Conservation (phyloP, 345 rosid genomes). For the Murraya paniculata region DNA sequence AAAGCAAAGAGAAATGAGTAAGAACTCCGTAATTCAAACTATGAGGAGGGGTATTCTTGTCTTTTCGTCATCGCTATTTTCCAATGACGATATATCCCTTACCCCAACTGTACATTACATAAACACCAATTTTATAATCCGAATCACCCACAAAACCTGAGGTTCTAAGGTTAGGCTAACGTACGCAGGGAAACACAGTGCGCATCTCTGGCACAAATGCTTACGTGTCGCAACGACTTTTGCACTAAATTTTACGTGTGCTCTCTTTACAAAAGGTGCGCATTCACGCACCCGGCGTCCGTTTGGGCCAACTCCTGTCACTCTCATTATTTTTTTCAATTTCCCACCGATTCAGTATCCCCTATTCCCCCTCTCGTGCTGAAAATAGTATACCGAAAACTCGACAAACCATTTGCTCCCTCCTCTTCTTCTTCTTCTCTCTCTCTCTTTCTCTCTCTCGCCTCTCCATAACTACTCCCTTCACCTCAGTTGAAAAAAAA, state of each 20-base stretch:
- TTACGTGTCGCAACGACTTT: slow-evolving; percentile 24
- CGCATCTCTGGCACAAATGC: background rate
- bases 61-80: background rate
- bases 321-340: background rate
- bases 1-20: background rate
- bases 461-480: background rate
- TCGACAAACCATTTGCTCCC: background rate
- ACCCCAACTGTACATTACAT: background rate
- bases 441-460: background rate
- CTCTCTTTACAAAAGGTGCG: slow-evolving; percentile 14
- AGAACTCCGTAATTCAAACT: background rate
- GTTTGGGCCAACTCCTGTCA: background rate
- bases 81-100: background rate
- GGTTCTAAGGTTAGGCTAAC: background rate
- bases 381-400: background rate
- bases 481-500: background rate
- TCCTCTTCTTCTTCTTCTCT: background rate
- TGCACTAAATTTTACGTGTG: slow-evolving; percentile 17
- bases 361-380: background rate
- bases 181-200: background rate
- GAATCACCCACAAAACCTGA: slow-evolving; percentile 7
- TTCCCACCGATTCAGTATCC: slow-evolving; percentile 8
- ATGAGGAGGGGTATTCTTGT: background rate
- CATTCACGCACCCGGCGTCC: slow-evolving; percentile 4
- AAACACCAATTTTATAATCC: background rate